phyloP scores from a whole-genome alignment of 352 stramenopile genomes.

The Peronospora destructor region DNA sequence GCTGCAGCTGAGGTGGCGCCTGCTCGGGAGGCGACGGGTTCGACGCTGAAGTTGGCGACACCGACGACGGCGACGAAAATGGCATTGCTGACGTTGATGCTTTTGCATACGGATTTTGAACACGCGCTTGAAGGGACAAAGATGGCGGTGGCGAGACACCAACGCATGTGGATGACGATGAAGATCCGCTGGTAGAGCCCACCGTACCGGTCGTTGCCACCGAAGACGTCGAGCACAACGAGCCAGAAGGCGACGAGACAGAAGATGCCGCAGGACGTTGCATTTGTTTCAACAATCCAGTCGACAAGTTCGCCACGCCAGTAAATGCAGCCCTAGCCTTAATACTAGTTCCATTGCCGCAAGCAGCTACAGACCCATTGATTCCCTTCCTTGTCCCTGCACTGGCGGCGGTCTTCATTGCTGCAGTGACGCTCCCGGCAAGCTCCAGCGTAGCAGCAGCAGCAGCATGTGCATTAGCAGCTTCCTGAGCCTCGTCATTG shows the following conservation, averaged over 20 bases:
- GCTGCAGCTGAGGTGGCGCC: constrained; percentile 46
- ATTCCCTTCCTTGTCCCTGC: constrained; percentile 17
- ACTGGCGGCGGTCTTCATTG: constrained; percentile 19
- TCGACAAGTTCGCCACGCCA: constrained; percentile 16
- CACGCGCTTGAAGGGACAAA: constrained; percentile 25
- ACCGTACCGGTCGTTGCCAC: constrained; percentile 20
- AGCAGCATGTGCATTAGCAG: constrained; percentile 29
- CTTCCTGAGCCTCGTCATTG: constrained; percentile 31
- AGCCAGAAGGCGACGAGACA: constrained; percentile 20
- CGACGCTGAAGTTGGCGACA: constrained; percentile 30
- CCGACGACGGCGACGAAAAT: constrained; percentile 37
- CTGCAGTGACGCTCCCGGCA: constrained; percentile 25
- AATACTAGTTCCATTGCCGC: constrained; percentile 3
- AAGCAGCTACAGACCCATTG: constrained; percentile 2
- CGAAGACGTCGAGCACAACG: constrained; percentile 23
- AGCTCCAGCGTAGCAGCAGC: constrained; percentile 31
- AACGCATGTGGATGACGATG: constrained; percentile 23
- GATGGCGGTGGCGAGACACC: constrained; percentile 18
- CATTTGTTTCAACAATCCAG: constrained; percentile 23
- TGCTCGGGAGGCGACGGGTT: constrained; percentile 42
- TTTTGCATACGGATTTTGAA: constrained; percentile 44
- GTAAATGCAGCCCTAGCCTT: constrained; percentile 17
- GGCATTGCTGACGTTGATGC: constrained; percentile 35
- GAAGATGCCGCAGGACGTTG: constrained; percentile 15
- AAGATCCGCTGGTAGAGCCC: constrained; percentile 27